Conservation (phyloP, 2,329 filamentous ascomycete species). For the Diatrype stigma region DNA sequence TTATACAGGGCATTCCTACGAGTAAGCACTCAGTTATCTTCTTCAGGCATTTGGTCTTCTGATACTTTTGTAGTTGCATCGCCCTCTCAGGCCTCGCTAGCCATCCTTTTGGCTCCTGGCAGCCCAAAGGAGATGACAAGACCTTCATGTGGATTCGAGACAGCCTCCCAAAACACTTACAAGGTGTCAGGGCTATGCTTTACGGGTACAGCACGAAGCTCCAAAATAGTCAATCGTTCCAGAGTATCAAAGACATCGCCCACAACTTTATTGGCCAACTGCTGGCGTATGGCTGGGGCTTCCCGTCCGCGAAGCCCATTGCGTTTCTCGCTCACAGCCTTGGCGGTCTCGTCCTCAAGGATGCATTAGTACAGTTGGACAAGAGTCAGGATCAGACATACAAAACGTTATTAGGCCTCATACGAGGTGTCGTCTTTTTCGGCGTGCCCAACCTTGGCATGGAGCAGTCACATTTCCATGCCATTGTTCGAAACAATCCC, state of each 20-base stretch:
- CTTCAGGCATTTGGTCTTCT: neutral
- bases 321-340: constrained; percentile 25
- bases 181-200: constrained; percentile 10
- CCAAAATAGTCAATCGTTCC: constrained; percentile 15
- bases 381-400: constrained; percentile 1
- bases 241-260: constrained; percentile 18
- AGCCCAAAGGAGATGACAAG: constrained; percentile 13
- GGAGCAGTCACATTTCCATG: constrained; percentile 2
- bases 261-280: constrained; percentile 12
- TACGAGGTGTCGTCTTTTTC: constrained; percentile 8
- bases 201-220: constrained; percentile 24
- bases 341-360: constrained; percentile 22
- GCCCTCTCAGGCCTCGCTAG: constrained; percentile 19
- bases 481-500: constrained; percentile 4
- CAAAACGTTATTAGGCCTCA: neutral
- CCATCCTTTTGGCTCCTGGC: constrained; percentile 22
- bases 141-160: constrained; percentile 26
- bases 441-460: constrained; percentile 12
- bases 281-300: constrained; percentile 10
- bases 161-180: constrained; percentile 13
- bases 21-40: constrained; percentile 9
- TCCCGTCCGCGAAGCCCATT: constrained; percentile 13
- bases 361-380: constrained; percentile 15
- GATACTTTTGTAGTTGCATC: constrained; percentile 14
- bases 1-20: constrained; percentile 7